Percentiles rank a stretch among this genome's conserved stretches.
These are phyloP conservation scores for Pythium insidiosum DNA, from an alignment of 352 stramenopile genomes.

Conservation along the genomic window DNA sequence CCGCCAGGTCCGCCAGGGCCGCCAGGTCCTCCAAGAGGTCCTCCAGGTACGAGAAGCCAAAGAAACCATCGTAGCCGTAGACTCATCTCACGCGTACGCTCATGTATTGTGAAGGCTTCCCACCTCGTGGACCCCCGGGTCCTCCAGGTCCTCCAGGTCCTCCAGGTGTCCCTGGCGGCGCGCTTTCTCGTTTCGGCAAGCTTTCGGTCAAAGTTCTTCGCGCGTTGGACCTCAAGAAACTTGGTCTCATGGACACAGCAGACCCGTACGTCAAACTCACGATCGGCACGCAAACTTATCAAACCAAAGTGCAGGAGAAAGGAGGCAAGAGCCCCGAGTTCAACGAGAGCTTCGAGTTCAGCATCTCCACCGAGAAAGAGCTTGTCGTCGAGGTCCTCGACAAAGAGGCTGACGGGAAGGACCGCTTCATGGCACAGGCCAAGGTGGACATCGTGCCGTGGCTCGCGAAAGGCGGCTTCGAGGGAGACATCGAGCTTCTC, in stretches of 20 bases:
- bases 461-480: slow-evolving; percentile 89
- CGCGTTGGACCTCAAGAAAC: slow-evolving; percentile 88
- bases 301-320: slow-evolving; percentile 82
- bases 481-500: slow-evolving; percentile 87
- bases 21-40: slow-evolving; percentile 7
- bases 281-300: slow-evolving; percentile 75
- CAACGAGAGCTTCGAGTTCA: slow-evolving; percentile 93
- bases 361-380: slow-evolving; percentile 93
- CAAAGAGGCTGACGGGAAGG: slow-evolving; percentile 85
- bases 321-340: slow-evolving; percentile 92
- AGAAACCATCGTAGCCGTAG: too few relatives aligned
- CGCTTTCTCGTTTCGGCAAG: slow-evolving; percentile 87
- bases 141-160: slow-evolving; percentile 11
- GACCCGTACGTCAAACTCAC: slow-evolving; percentile 92
- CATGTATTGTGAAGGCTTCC: too few relatives aligned
- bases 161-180: slow-evolving; percentile 29
- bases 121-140: slow-evolving; percentile 23
- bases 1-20: slow-evolving; percentile 13
- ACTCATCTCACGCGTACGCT: too few relatives aligned
- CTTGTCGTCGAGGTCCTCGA: slow-evolving; percentile 89
- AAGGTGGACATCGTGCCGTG: slow-evolving; percentile 90
- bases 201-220: slow-evolving; percentile 88
- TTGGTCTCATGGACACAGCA: slow-evolving; percentile 90
- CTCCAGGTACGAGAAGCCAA: slow-evolving; percentile 15
- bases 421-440: slow-evolving; percentile 90